Conservation (phyloP, 331 rosid species). For the Quercus lobata region DNA sequence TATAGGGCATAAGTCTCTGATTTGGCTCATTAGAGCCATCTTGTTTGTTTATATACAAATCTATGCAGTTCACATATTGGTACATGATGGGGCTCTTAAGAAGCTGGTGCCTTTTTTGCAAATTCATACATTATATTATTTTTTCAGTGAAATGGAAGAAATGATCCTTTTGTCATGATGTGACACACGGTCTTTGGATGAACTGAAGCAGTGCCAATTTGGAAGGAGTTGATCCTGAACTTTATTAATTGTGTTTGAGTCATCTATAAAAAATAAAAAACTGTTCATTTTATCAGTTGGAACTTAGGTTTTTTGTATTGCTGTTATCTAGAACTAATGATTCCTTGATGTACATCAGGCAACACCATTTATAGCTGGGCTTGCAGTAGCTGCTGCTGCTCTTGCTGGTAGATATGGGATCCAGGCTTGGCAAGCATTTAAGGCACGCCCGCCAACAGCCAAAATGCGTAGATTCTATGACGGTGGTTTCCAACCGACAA, state of each 20-base stretch:
- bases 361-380: slow-evolving; percentile 71
- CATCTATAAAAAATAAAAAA: not conserved
- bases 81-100: not conserved
- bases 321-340: slow-evolving; percentile 4
- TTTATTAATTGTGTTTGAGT: not conserved
- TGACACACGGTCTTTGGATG: not conserved
- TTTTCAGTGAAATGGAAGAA: not conserved
- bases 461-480: slow-evolving; percentile 55
- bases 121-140: not conserved
- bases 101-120: not conserved
- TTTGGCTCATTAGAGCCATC: not conserved
- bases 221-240: not conserved
- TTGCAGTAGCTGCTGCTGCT: slow-evolving; percentile 71
- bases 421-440: slow-evolving; percentile 71
- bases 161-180: not conserved
- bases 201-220: not conserved
- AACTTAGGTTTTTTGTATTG: not conserved
- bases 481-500: slow-evolving; percentile 64
- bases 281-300: not conserved
- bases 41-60: not conserved
- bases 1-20: not conserved
- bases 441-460: slow-evolving; percentile 51
- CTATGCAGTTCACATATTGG: not conserved
- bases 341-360: slow-evolving; percentile 37
- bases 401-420: slow-evolving; percentile 63